Evolutionary conservation across 257 asterid species (phyloP).

Genomic region (Rauvolfia tetraphylla): DNA sequence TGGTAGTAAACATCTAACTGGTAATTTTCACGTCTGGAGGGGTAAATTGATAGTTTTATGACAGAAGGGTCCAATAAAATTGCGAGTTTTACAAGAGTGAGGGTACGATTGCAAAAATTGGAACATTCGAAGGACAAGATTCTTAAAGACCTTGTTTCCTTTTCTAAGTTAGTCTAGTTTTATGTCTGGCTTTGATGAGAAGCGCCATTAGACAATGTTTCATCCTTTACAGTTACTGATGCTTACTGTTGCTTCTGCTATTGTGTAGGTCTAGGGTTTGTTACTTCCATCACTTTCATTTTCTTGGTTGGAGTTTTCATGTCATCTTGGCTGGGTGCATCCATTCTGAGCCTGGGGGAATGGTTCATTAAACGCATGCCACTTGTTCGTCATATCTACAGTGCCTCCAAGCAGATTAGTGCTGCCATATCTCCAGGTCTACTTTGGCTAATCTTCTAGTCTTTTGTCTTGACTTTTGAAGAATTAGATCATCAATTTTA

Average conservation of each 20-base stretch:
- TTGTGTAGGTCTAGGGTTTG: slow-evolving; percentile 64
- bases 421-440: slow-evolving; percentile 80
- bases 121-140: background rate
- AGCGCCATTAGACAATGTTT: no score
- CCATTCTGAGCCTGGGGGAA: slow-evolving; percentile 68
- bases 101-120: background rate
- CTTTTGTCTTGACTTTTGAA: slow-evolving; percentile 5
- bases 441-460: slow-evolving; percentile 20
- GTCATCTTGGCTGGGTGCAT: slow-evolving; percentile 83
- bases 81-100: background rate
- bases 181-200: background rate
- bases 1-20: background rate
- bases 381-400: slow-evolving; percentile 72
- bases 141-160: no score
- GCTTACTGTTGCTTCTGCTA: slow-evolving; percentile 5
- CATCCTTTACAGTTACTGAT: background rate
- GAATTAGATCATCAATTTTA: slow-evolving; percentile 14
- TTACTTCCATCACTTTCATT: slow-evolving; percentile 66
- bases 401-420: slow-evolving; percentile 82
- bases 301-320: slow-evolving; percentile 79
- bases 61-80: background rate
- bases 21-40: background rate
- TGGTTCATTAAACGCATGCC: slow-evolving; percentile 87
- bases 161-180: no score
- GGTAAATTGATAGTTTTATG: no score